Conservation (phyloP, 2,329 filamentous ascomycete genomes). For the Colletotrichum falcatum region DNA sequence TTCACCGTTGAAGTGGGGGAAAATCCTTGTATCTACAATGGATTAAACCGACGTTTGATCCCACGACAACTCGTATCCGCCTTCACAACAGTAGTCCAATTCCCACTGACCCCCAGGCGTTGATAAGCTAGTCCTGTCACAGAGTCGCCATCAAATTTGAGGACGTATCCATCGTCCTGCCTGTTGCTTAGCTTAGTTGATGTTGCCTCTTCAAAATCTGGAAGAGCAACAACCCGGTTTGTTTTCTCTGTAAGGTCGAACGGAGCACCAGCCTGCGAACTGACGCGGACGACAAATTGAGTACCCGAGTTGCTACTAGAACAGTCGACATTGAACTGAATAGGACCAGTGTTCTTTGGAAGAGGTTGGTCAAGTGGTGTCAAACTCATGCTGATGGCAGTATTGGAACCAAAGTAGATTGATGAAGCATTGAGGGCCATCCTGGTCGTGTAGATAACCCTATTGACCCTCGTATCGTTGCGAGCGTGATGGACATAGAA, state of each 20-base stretch:
- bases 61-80: neutral
- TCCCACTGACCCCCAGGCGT: slow-evolving; percentile 35
- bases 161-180: slow-evolving; percentile 36
- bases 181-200: slow-evolving; percentile 15
- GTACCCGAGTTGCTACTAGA: neutral
- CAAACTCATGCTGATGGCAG: slow-evolving; percentile 48
- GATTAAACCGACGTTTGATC: neutral
- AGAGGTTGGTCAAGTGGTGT: slow-evolving; percentile 49
- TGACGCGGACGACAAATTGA: slow-evolving; percentile 42
- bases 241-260: slow-evolving; percentile 45
- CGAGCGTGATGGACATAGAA: slow-evolving; percentile 52
- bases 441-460: slow-evolving; percentile 50
- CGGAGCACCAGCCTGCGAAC: slow-evolving; percentile 41
- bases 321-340: slow-evolving; percentile 43
- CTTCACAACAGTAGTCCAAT: slow-evolving; percentile 35
- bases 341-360: slow-evolving; percentile 48
- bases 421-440: slow-evolving; percentile 45
- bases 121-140: slow-evolving; percentile 43
- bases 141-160: slow-evolving; percentile 31
- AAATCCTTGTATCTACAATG: neutral
- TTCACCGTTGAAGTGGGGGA: neutral
- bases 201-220: slow-evolving; percentile 35
- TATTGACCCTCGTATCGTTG: slow-evolving; percentile 46
- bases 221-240: slow-evolving; percentile 45
- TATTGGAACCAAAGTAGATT: slow-evolving; percentile 45